phyloP scores from a whole-genome alignment of 768 basidiomycete genomes.

The Sporobolomyces pararoseus region DNA sequence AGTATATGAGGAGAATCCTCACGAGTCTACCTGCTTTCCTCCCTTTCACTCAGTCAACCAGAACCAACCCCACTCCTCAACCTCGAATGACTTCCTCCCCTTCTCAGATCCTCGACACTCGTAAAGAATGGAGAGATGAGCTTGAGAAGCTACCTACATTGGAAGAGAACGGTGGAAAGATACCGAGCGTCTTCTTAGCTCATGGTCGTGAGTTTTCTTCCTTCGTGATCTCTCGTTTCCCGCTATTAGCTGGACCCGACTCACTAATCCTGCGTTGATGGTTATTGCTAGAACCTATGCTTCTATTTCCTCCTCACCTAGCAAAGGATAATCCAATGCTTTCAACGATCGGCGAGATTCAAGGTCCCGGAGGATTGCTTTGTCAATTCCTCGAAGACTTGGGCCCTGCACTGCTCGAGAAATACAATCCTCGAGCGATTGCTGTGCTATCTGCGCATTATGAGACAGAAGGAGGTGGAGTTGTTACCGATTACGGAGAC shows the following conservation, averaged over 20 bases:
- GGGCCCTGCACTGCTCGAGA: constrained; percentile 57
- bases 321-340: neutral
- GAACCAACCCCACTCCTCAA: too few species aligned
- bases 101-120: constrained; percentile 12
- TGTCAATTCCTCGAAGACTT: constrained; percentile 54
- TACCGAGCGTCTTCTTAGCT: constrained; percentile 69
- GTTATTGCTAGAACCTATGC: constrained; percentile 48
- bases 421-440: constrained; percentile 70
- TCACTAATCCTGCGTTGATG: constrained; percentile 51
- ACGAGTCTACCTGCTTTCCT: too few species aligned
- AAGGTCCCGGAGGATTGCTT: constrained; percentile 59
- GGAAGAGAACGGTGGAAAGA: constrained; percentile 45
- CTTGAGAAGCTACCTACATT: constrained; percentile 40
- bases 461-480: constrained; percentile 62
- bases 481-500: constrained; percentile 72
- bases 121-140: constrained; percentile 37
- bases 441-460: constrained; percentile 80
- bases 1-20: too few species aligned
- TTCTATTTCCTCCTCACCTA: constrained; percentile 25
- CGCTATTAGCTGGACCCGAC: neutral
- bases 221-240: neutral
- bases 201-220: constrained; percentile 37
- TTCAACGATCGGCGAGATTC: constrained; percentile 17
- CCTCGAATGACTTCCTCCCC: neutral
- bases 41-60: too few species aligned